Conservation (phyloP, 2,329 filamentous ascomycete genomes). For the Diplocarpon mali region DNA sequence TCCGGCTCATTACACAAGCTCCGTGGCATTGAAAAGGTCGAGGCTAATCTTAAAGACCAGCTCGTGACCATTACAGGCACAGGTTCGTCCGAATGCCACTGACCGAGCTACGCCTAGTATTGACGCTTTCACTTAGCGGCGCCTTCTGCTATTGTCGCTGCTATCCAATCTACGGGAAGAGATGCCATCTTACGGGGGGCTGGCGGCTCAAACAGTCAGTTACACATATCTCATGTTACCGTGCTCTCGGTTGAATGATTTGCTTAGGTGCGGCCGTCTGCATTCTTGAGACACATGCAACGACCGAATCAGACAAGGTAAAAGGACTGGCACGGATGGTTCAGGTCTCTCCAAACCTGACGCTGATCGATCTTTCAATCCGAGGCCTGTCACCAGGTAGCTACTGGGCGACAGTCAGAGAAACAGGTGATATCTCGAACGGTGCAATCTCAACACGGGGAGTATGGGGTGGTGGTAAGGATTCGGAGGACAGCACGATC, state of each 20-base stretch:
- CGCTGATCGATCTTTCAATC: conserved; percentile 74
- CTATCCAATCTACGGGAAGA: conserved; percentile 80
- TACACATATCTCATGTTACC: conserved; percentile 3
- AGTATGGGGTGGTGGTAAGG: conserved; percentile 51
- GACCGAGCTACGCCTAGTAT: not conserved
- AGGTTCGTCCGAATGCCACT: conserved; percentile 35
- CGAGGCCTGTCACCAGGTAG: conserved; percentile 69
- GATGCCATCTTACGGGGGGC: conserved; percentile 91
- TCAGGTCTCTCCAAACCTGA: conserved; percentile 1
- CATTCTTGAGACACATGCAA: conserved; percentile 79
- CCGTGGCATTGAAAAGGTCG: conserved; percentile 69
- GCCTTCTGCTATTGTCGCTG: conserved; percentile 77
- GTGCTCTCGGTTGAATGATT: conserved; percentile 4
- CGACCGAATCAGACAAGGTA: conserved; percentile 52
- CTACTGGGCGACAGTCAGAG: conserved; percentile 76
- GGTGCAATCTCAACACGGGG: conserved; percentile 75
- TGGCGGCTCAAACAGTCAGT: conserved; percentile 72
- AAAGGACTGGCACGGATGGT: conserved; percentile 67
- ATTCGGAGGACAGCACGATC: conserved; percentile 25
- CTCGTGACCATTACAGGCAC: conserved; percentile 79
- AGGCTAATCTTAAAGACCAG: conserved; percentile 73
- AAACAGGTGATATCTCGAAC: conserved; percentile 75
- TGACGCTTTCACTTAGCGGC: conserved; percentile 41
- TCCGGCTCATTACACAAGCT: conserved; percentile 68
- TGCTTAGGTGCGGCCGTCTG: conserved; percentile 68